These are phyloP conservation scores for Incumbomyces delicatus DNA, from an alignment of 2,329 filamentous ascomycete genomes.

Conservation along the genomic window DNA sequence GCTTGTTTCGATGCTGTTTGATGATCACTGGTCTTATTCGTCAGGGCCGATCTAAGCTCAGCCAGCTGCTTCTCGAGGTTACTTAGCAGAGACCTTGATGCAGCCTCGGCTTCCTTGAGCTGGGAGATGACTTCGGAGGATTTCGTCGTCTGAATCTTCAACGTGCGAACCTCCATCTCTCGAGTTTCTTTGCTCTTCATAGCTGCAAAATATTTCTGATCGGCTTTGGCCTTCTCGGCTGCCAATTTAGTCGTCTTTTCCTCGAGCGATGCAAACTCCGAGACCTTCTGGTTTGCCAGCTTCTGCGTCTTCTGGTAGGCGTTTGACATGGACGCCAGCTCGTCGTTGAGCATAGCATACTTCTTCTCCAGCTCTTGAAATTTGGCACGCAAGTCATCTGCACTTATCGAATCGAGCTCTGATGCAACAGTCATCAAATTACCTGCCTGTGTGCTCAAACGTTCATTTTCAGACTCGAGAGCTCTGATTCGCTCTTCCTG, in stretches of 20 bases:
- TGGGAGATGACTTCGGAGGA: slow-evolving; percentile 89
- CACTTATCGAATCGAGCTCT: slow-evolving; percentile 35
- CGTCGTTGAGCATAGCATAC: slow-evolving; percentile 73
- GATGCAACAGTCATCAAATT: slow-evolving; percentile 13
- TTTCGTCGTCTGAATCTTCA: slow-evolving; percentile 76
- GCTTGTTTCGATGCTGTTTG: slow-evolving; percentile 64
- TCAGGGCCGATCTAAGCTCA: slow-evolving; percentile 70
- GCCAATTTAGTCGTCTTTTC: slow-evolving; percentile 64
- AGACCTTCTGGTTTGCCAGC: slow-evolving; percentile 75
- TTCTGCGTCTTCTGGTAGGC: slow-evolving; percentile 85
- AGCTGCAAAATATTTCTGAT: slow-evolving; percentile 94
- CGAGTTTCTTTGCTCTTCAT: slow-evolving; percentile 88
- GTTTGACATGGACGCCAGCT: slow-evolving; percentile 78
- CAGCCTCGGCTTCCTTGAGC: slow-evolving; percentile 78
- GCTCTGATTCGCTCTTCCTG: slow-evolving; percentile 71
- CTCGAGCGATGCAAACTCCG: slow-evolving; percentile 65
- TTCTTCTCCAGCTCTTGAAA: slow-evolving; percentile 68
- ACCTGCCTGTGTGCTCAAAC: slow-evolving; percentile 41
- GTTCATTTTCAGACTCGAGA: slow-evolving; percentile 71
- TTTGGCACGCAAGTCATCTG: slow-evolving; percentile 64
- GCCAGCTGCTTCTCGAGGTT: slow-evolving; percentile 87
- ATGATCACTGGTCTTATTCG: slow-evolving; percentile 59
- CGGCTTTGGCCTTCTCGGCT: slow-evolving; percentile 89
- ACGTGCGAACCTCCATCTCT: slow-evolving; percentile 65
- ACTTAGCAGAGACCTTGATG: slow-evolving; percentile 62